Percentiles rank a stretch among this genome's conserved stretches.
Evolutionary conservation across 2,329 filamentous ascomycete species (phyloP).

Genomic region (Neofusicoccum ribis): DNA sequence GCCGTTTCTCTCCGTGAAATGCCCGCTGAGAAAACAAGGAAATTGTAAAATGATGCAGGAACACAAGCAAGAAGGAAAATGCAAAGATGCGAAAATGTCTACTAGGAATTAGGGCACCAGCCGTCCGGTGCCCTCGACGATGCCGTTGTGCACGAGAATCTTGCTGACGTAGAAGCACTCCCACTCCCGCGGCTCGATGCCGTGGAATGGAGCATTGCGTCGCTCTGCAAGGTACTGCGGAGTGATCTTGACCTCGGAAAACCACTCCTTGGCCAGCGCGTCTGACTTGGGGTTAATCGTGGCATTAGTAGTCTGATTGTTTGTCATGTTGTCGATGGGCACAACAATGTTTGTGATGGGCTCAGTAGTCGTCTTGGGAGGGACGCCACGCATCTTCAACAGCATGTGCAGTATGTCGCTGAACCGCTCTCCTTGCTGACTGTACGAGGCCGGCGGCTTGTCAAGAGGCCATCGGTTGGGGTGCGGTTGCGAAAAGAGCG

Average conservation of each 20-base stretch:
- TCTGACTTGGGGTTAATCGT: slow-evolving; percentile 33
- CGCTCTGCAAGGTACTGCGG: slow-evolving; percentile 30
- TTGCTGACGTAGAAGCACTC: slow-evolving; percentile 25
- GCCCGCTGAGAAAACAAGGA: slow-evolving; percentile 7
- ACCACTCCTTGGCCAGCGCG: slow-evolving; percentile 37
- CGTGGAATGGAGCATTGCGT: slow-evolving; percentile 31
- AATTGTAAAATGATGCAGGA: background rate
- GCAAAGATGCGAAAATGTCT: background rate
- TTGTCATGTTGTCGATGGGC: slow-evolving; percentile 20
- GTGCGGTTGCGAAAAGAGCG: slow-evolving; percentile 19
- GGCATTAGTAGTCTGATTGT: slow-evolving; percentile 17
- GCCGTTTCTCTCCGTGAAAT: slow-evolving; percentile 13
- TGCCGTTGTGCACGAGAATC: slow-evolving; percentile 17
- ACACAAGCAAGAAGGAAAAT: slow-evolving; percentile 12
- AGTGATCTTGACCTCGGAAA: slow-evolving; percentile 35
- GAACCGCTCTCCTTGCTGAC: slow-evolving; percentile 59
- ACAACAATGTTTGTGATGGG: slow-evolving; percentile 36
- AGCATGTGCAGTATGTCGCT: slow-evolving; percentile 59
- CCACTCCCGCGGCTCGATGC: slow-evolving; percentile 36
- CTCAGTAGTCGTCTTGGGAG: slow-evolving; percentile 39
- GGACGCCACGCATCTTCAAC: slow-evolving; percentile 56
- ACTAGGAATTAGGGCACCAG: slow-evolving; percentile 1
- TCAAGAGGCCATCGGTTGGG: slow-evolving; percentile 54
- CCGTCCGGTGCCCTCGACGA: slow-evolving; percentile 16
- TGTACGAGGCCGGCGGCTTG: slow-evolving; percentile 52